Conservation (phyloP, 129 eudicot species). For the Chrysanthemum makinoi region DNA sequence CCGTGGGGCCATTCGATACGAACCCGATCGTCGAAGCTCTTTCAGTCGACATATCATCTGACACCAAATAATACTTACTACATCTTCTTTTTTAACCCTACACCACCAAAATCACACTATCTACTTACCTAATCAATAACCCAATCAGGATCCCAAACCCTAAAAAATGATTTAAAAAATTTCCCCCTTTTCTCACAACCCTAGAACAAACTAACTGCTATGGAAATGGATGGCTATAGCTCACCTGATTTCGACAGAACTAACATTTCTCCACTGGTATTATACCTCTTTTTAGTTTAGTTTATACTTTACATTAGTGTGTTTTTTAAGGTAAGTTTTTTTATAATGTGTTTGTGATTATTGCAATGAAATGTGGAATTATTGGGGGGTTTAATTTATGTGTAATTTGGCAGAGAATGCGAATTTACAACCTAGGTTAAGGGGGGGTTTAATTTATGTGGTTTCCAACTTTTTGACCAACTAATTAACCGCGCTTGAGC, state of each 20-base stretch:
- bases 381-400: too few relatives aligned
- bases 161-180: slow-evolving; percentile 23
- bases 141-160: slow-evolving; percentile 26
- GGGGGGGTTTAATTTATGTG: too few relatives aligned
- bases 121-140: background rate
- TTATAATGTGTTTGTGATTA: background rate
- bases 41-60: too few relatives aligned
- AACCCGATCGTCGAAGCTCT: too few relatives aligned
- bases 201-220: background rate
- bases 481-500: too few relatives aligned
- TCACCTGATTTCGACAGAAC: slow-evolving; percentile 42
- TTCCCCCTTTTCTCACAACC: slow-evolving; percentile 29
- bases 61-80: background rate
- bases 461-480: too few relatives aligned
- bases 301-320: slow-evolving; percentile 8
- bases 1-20: too few relatives aligned
- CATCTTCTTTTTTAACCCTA: slow-evolving; percentile 1
- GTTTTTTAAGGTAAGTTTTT: background rate
- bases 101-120: slow-evolving; percentile 20
- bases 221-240: slow-evolving; percentile 30
- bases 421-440: too few relatives aligned
- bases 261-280: slow-evolving; percentile 39
- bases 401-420: too few relatives aligned
- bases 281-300: background rate
- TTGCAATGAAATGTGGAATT: slow-evolving; percentile 7